phyloP scores from a whole-genome alignment of 179 eudicot species.

The Beta macrorhiza region DNA sequence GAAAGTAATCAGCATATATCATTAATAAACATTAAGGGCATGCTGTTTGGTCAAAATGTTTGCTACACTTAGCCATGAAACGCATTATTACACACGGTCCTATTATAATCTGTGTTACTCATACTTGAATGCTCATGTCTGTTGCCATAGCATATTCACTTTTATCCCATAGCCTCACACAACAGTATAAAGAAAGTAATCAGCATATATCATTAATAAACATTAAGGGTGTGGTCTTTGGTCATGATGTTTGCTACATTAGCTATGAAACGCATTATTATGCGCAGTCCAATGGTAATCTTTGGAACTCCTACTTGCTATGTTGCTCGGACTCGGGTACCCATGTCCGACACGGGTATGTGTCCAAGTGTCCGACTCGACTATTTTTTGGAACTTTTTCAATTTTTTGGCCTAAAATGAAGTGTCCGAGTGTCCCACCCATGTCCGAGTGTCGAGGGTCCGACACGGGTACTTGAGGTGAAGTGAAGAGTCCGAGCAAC shows the following conservation, averaged over 20 bases:
- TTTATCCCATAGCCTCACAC: neutral
- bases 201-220: neutral
- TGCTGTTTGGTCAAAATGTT: neutral
- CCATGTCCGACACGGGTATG: too few species aligned
- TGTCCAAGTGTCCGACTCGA: too few species aligned
- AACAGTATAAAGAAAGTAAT: neutral
- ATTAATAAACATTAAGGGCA: neutral
- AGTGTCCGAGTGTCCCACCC: too few species aligned
- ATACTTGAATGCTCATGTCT: constrained; percentile 22
- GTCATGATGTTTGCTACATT: neutral
- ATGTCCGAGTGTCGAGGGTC: too few species aligned
- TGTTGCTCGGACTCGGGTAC: too few species aligned
- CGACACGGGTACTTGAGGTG: too few species aligned
- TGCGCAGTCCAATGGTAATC: neutral
- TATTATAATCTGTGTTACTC: too few species aligned
- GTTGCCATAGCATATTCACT: constrained; percentile 20
- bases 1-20: neutral
- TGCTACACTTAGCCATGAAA: neutral
- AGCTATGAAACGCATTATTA: constrained; percentile 1
- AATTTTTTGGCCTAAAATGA: too few species aligned
- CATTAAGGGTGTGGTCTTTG: neutral
- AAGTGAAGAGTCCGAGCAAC: too few species aligned
- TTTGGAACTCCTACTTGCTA: too few species aligned
- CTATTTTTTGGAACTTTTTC: too few species aligned
- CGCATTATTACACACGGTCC: neutral